A percentile compares a stretch with the other conserved stretches of the same genome.
These are phyloP conservation scores for Linum lewisii DNA, from an alignment of 345 rosid species.

Conservation along the genomic window DNA sequence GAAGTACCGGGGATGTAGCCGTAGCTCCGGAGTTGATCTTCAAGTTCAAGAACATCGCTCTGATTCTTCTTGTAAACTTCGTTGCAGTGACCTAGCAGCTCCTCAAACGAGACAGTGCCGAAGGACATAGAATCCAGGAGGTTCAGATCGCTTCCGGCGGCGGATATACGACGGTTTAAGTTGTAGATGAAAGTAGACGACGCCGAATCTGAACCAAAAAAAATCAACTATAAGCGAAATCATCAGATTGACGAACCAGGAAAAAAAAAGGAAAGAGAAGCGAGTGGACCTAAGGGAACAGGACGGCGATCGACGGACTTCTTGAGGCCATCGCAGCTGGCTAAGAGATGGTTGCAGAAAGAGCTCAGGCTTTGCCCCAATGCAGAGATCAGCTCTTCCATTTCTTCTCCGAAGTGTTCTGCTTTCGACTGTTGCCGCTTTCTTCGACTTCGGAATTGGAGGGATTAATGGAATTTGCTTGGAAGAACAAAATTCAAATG, in stretches of 20 bases:
- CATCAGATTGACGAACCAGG: not conserved
- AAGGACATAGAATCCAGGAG: constrained; percentile 68
- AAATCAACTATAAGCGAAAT: not conserved
- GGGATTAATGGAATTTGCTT: too few species aligned
- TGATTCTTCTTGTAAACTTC: constrained; percentile 52
- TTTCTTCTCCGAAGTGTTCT: constrained; percentile 9
- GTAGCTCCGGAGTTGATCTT: constrained; percentile 32
- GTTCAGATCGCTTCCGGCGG: constrained; percentile 40
- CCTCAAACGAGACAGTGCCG: constrained; percentile 79
- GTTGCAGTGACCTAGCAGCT: constrained; percentile 69
- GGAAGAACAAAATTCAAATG: too few species aligned
- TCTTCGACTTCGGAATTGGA: not conserved
- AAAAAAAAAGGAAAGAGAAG: not conserved
- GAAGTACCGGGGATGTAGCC: constrained; percentile 42
- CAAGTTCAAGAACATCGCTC: constrained; percentile 31
- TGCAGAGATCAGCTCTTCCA: constrained; percentile 46
- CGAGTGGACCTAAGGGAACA: constrained; percentile 51
- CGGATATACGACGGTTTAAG: constrained; percentile 56
- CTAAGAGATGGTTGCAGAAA: constrained; percentile 62
- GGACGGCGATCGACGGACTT: constrained; percentile 70
- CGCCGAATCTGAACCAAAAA: constrained; percentile 46
- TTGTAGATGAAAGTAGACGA: constrained; percentile 67
- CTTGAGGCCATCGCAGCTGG: constrained; percentile 65
- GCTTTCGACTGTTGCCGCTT: not conserved
- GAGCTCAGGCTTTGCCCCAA: constrained; percentile 41